These are phyloP conservation scores for Cydonia oblonga DNA, from an alignment of 331 rosid species.

Conservation along the genomic window DNA sequence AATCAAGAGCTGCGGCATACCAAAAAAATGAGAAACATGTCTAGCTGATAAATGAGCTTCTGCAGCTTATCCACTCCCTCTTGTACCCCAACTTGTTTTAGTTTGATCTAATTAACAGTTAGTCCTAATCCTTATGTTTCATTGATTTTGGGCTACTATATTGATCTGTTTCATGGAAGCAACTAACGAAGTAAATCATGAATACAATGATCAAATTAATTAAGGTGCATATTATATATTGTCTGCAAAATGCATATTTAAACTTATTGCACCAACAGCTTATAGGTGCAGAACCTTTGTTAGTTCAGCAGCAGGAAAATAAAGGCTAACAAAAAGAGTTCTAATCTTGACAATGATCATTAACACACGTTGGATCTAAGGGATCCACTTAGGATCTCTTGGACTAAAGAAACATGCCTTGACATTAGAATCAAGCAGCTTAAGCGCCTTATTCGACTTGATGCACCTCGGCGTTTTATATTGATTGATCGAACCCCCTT, in stretches of 20 bases:
- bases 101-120: too few relatives aligned
- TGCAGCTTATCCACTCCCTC: too few relatives aligned
- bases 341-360: neutral
- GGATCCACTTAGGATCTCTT: conserved; percentile 61
- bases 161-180: neutral
- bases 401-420: conserved; percentile 58
- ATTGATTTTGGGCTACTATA: neutral
- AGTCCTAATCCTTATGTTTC: too few relatives aligned
- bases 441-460: conserved; percentile 52
- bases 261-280: neutral
- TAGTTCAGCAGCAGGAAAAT: neutral
- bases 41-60: too few relatives aligned
- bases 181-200: neutral
- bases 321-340: neutral
- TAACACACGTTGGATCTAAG: neutral
- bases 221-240: neutral
- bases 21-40: neutral
- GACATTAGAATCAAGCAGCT: conserved; percentile 56
- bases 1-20: too few relatives aligned
- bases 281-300: neutral
- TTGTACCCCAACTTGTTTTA: neutral
- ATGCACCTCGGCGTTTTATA: conserved; percentile 85
- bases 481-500: conserved; percentile 84
- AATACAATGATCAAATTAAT: neutral
- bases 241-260: neutral